Percentiles rank a stretch among this genome's conserved stretches.
These are phyloP conservation scores for Juglanconis sp. DNA, from an alignment of 2,329 filamentous ascomycete species.

Conservation along the genomic window DNA sequence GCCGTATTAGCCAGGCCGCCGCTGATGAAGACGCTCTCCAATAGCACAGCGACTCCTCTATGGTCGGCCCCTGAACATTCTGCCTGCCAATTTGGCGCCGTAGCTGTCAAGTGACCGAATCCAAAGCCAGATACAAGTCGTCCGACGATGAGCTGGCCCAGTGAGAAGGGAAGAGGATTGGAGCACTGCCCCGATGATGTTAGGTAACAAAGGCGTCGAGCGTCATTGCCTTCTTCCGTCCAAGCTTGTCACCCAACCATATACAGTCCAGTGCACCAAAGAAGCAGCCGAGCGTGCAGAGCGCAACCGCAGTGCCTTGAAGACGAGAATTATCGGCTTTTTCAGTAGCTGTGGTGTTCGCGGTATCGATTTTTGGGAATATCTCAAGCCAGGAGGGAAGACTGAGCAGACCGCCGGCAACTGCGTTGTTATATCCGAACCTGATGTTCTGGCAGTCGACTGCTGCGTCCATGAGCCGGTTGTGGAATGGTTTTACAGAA, in stretches of 20 bases:
- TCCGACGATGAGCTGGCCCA: conserved; percentile 42
- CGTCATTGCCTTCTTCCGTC: conserved; percentile 40
- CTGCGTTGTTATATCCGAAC: conserved; percentile 10
- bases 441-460: neutral
- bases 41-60: conserved; percentile 59
- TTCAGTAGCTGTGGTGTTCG: neutral
- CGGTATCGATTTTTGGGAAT: conserved; percentile 1
- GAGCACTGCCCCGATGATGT: conserved; percentile 42
- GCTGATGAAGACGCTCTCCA: conserved; percentile 57
- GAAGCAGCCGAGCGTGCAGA: conserved; percentile 26
- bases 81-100: conserved; percentile 59
- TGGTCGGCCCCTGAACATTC: conserved; percentile 57
- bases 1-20: conserved; percentile 56
- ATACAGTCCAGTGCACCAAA: conserved; percentile 26
- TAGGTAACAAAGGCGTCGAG: conserved; percentile 33
- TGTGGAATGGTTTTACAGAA: neutral
- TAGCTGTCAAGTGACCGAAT: conserved; percentile 39
- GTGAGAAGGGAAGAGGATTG: conserved; percentile 34
- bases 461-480: neutral
- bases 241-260: conserved; percentile 38
- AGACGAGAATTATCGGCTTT: neutral
- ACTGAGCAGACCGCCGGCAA: neutral
- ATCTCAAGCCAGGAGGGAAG: neutral
- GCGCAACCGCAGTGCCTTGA: neutral
- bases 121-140: conserved; percentile 41